A percentile compares a stretch with the other conserved stretches of the same genome.
Conservation (phyloP, 2,329 filamentous ascomycete genomes). For the Fusarium chaquense region DNA sequence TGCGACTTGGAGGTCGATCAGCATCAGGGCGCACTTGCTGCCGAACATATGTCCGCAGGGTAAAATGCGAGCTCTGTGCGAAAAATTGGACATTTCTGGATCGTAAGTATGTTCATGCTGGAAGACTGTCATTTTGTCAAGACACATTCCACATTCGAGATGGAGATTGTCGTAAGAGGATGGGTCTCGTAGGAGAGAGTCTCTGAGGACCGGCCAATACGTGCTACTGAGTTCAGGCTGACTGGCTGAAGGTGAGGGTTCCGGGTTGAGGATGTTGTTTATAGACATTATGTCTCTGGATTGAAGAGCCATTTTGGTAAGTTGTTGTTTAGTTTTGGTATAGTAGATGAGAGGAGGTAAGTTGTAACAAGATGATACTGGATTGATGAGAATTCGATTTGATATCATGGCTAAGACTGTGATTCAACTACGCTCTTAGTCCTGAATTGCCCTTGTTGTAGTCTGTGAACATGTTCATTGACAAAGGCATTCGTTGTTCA, state of each 20-base stretch:
- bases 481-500: neutral
- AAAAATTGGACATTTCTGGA: neutral
- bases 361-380: neutral
- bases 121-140: constrained; percentile 28
- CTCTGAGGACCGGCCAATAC: constrained; percentile 29
- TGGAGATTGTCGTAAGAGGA: neutral
- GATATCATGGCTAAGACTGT: neutral
- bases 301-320: neutral
- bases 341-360: neutral
- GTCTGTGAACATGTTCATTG: neutral
- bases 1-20: neutral
- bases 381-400: neutral
- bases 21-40: neutral
- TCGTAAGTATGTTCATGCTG: constrained; percentile 8
- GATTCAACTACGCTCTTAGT: neutral
- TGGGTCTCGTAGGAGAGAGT: constrained; percentile 11
- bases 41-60: constrained; percentile 43
- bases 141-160: constrained; percentile 28
- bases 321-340: neutral
- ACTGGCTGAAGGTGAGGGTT: neutral
- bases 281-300: constrained; percentile 4
- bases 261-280: constrained; percentile 2
- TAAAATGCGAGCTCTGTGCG: constrained; percentile 23
- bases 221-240: neutral
- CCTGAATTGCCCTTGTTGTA: neutral